Conservation (phyloP, 2,329 filamentous ascomycete genomes). For the Diplodia corticola region DNA sequence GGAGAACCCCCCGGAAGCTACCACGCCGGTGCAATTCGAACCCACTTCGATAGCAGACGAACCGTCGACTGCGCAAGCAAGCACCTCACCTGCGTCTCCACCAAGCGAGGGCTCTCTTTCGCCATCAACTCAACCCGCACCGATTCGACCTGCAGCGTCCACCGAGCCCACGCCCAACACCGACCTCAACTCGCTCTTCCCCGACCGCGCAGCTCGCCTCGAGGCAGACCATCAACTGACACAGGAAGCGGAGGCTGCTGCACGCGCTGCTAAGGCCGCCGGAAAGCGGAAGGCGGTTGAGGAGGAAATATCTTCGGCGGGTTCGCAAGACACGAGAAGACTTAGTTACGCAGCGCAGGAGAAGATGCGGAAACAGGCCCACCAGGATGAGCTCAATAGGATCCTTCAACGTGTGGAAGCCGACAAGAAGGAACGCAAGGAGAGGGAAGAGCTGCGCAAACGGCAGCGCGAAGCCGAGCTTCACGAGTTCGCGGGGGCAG, state of each 20-base stretch:
- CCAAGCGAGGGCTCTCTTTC: background rate
- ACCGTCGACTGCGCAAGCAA: conserved; percentile 23
- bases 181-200: conserved; percentile 2
- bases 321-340: conserved; percentile 41
- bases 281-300: conserved; percentile 47
- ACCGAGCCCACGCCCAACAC: background rate
- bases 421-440: conserved; percentile 68
- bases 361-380: conserved; percentile 63
- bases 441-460: conserved; percentile 37
- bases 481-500: background rate
- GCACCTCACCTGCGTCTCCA: background rate
- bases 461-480: conserved; percentile 33
- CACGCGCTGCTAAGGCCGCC: conserved; percentile 32
- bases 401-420: conserved; percentile 75
- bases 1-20: background rate
- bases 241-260: conserved; percentile 26
- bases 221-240: conserved; percentile 37
- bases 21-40: background rate
- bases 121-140: conserved; percentile 15
- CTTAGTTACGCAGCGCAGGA: conserved; percentile 55
- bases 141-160: background rate
- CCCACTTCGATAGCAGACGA: background rate
- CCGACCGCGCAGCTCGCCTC: conserved; percentile 47
- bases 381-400: conserved; percentile 66
- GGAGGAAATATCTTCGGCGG: conserved; percentile 37